phyloP scores from a whole-genome alignment of 1,139 yeast genomes.

The Hyphopichia wangnamkhiaoensis region DNA sequence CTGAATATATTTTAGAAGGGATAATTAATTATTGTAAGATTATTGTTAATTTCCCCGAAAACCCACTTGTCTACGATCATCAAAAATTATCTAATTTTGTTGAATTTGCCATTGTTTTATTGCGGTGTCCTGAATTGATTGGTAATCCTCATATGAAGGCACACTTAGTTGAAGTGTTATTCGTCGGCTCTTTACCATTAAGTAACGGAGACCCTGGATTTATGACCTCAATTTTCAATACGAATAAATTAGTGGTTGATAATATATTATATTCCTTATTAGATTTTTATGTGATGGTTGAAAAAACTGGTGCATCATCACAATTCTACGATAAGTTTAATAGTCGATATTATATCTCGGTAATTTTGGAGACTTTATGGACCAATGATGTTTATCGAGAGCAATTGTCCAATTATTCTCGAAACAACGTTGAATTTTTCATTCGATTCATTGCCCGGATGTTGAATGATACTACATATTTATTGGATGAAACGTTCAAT shows the following conservation, averaged over 20 bases:
- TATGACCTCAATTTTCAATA: conserved; percentile 63
- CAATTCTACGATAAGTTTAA: conserved; percentile 97
- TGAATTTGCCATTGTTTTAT: conserved; percentile 69
- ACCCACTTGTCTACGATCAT: conserved; percentile 58
- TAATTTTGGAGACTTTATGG: conserved; percentile 84
- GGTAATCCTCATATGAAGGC: conserved; percentile 95
- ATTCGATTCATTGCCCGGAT: conserved; percentile 90
- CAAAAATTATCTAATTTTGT: conserved; percentile 59
- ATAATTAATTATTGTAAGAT: conserved; percentile 73
- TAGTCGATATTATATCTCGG: conserved; percentile 82
- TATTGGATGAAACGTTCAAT: conserved; percentile 86
- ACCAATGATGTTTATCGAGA: conserved; percentile 63
- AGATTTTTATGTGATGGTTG: conserved; percentile 92
- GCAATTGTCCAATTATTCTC: conserved; percentile 70
- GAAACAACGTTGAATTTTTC: conserved; percentile 73
- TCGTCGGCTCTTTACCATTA: conserved; percentile 67
- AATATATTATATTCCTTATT: conserved; percentile 79
- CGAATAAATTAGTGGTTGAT: conserved; percentile 61
- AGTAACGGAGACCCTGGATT: conserved; percentile 69
- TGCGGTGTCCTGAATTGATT: conserved; percentile 82
- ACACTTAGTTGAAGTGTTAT: conserved; percentile 76
- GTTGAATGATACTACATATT: conserved; percentile 89
- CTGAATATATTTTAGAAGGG: conserved; percentile 86
- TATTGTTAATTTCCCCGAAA: conserved; percentile 57
- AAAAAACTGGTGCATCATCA: conserved; percentile 91